These are phyloP conservation scores for Penicillium thymicola DNA, from an alignment of 2,329 filamentous ascomycete genomes.

Conservation along the genomic window DNA sequence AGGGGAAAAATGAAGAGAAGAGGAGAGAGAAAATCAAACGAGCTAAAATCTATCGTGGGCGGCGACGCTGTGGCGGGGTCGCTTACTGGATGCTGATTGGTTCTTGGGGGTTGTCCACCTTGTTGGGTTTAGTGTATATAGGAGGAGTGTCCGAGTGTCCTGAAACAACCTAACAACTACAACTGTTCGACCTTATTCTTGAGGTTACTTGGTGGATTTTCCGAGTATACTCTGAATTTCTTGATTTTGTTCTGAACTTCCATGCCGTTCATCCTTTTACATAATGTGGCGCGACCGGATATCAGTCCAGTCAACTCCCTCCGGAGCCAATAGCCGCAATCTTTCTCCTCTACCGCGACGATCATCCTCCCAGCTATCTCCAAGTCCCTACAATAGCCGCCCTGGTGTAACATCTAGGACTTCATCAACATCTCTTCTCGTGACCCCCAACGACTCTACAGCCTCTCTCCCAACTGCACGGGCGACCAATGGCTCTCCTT, in stretches of 20 bases:
- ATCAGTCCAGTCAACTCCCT: conserved; percentile 65
- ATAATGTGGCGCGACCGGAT: conserved; percentile 90
- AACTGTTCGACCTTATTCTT: not conserved
- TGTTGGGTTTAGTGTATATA: conserved; percentile 25
- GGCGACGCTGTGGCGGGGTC: conserved; percentile 8
- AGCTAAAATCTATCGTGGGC: conserved; percentile 11
- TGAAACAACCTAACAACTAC: not conserved
- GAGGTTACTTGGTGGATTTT: not conserved
- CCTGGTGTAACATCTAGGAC: conserved; percentile 66
- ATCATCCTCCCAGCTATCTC: conserved; percentile 65
- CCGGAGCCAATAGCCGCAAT: conserved; percentile 58
- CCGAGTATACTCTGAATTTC: not conserved
- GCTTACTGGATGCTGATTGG: conserved; percentile 3
- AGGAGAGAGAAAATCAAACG: conserved; percentile 22
- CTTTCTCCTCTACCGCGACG: conserved; percentile 69
- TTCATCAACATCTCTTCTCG: conserved; percentile 74
- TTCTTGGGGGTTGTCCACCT: conserved; percentile 22
- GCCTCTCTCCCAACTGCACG: conserved; percentile 67
- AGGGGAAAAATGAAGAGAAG: conserved; percentile 27
- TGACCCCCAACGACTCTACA: conserved; percentile 69
- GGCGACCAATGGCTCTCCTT: conserved; percentile 63
- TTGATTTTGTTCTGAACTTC: not conserved
- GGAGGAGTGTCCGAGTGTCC: conserved; percentile 12
- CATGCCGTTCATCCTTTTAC: conserved; percentile 4
- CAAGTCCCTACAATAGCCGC: conserved; percentile 65